Evolutionary conservation across 345 rosid species (phyloP).

Genomic region (Pistacia vera): DNA sequence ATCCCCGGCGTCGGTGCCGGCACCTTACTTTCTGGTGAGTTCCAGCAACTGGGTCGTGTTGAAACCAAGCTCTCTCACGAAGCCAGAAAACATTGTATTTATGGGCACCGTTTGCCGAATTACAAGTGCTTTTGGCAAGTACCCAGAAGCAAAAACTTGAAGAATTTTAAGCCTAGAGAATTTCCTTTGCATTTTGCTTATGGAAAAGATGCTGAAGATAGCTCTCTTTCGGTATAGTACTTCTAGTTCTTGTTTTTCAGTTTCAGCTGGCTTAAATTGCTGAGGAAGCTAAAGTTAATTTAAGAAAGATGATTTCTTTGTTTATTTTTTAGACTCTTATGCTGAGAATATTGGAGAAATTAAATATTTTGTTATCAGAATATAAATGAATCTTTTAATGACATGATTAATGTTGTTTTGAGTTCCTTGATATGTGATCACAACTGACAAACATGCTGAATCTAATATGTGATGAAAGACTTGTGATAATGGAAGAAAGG

Average conservation of each 20-base stretch:
- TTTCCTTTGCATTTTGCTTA: slow-evolving; percentile 32
- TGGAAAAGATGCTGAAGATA: slow-evolving; percentile 58
- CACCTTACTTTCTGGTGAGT: slow-evolving; percentile 27
- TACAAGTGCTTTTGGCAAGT: slow-evolving; percentile 30
- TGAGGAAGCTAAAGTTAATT: background rate
- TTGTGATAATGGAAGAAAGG: background rate
- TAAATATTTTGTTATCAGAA: background rate
- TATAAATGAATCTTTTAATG: background rate
- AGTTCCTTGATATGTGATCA: background rate
- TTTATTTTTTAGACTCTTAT: too few species aligned
- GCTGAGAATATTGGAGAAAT: background rate
- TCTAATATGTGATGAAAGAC: background rate
- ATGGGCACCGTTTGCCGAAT: slow-evolving; percentile 17
- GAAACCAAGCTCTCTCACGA: slow-evolving; percentile 26
- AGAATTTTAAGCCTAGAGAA: slow-evolving; percentile 30
- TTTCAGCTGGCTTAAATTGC: background rate
- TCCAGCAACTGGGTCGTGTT: slow-evolving; percentile 23
- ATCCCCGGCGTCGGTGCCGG: slow-evolving; percentile 36
- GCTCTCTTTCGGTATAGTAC: slow-evolving; percentile 49
- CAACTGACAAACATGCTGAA: background rate
- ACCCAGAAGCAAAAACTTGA: slow-evolving; percentile 29
- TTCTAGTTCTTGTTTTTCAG: background rate
- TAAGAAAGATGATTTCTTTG: background rate
- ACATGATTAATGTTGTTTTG: background rate
- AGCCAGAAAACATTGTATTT: slow-evolving; percentile 29